phyloP scores from a whole-genome alignment of 2,329 filamentous ascomycete species.

The Pyrenophora graminea region DNA sequence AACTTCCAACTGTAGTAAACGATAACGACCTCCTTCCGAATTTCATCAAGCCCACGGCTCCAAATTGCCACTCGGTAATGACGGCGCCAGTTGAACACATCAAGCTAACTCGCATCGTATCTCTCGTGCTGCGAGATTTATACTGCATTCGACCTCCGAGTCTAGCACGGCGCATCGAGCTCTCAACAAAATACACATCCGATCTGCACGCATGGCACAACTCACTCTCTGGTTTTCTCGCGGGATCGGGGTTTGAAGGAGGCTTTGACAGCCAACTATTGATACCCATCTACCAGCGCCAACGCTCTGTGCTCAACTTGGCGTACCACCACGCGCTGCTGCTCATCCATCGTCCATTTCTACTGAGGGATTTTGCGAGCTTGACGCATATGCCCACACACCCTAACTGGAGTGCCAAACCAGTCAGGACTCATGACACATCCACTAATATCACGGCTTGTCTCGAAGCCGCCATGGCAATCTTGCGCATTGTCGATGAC shows the following conservation, averaged over 20 bases:
- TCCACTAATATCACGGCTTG: constrained; percentile 50
- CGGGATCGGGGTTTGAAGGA: constrained; percentile 43
- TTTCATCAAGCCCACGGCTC: constrained; percentile 35
- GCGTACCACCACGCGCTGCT: constrained; percentile 62
- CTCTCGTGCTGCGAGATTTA: constrained; percentile 51
- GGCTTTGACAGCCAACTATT: constrained; percentile 50
- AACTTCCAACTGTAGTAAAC: constrained; percentile 42
- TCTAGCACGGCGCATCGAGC: constrained; percentile 37
- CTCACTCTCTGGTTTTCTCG: constrained; percentile 51
- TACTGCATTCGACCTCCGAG: constrained; percentile 48
- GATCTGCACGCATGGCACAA: constrained; percentile 54
- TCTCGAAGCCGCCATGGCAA: constrained; percentile 53
- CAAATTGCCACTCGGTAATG: constrained; percentile 47
- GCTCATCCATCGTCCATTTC: constrained; percentile 60
- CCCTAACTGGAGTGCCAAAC: constrained; percentile 16
- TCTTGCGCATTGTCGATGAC: constrained; percentile 52
- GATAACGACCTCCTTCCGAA: constrained; percentile 37
- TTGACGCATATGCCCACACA: constrained; percentile 38
- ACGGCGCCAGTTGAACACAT: constrained; percentile 53
- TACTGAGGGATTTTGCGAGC: constrained; percentile 51
- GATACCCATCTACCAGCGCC: constrained; percentile 57
- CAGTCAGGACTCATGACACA: constrained; percentile 20
- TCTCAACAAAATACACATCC: constrained; percentile 49
- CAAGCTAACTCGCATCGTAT: constrained; percentile 52
- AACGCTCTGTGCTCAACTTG: constrained; percentile 59